Conservation (phyloP, 108 stramenopile species). For the Skeletonema costatum region DNA sequence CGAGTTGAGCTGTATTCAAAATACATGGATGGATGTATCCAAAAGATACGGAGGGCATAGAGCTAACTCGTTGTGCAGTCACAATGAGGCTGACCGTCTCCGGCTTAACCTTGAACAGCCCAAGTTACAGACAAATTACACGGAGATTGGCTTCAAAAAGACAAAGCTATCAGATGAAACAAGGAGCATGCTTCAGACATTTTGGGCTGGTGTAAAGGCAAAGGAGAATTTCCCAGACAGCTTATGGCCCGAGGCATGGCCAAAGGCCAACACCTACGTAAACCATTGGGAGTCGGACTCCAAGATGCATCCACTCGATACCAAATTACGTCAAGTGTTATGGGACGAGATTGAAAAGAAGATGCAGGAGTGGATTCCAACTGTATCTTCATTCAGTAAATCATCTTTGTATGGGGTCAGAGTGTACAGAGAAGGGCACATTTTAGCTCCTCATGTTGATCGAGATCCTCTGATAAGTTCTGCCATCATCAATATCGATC, state of each 20-base stretch:
- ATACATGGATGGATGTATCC: slow-evolving; percentile 34
- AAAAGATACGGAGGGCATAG: slow-evolving; percentile 4
- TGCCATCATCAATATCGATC: slow-evolving; percentile 89
- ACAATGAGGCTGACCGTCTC: slow-evolving; percentile 32
- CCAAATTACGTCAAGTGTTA: slow-evolving; percentile 20
- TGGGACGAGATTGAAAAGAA: slow-evolving; percentile 30
- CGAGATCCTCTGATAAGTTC: slow-evolving; percentile 81
- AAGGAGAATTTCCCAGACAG: slow-evolving; percentile 25
- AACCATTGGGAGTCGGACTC: slow-evolving; percentile 50
- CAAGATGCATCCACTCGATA: slow-evolving; percentile 15
- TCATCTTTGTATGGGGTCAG: slow-evolving; percentile 85
- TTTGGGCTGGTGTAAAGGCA: slow-evolving; percentile 37
- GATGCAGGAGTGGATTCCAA: slow-evolving; percentile 62
- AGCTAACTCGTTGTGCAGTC: slow-evolving; percentile 11
- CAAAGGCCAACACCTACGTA: slow-evolving; percentile 50
- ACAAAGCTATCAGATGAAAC: slow-evolving; percentile 23
- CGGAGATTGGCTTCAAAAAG: slow-evolving; percentile 36
- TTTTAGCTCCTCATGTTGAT: slow-evolving; percentile 91
- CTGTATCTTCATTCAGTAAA: slow-evolving; percentile 28
- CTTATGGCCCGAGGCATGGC: slow-evolving; percentile 41
- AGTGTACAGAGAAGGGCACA: slow-evolving; percentile 67
- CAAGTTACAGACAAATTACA: slow-evolving; percentile 31
- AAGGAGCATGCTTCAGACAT: slow-evolving; percentile 25
- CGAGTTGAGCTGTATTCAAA: slow-evolving; percentile 16
- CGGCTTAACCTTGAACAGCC: slow-evolving; percentile 24